A percentile compares a stretch with the other conserved stretches of the same genome.
Conservation (phyloP, 2,329 filamentous ascomycete species). For the Graphilbum fragrans region DNA sequence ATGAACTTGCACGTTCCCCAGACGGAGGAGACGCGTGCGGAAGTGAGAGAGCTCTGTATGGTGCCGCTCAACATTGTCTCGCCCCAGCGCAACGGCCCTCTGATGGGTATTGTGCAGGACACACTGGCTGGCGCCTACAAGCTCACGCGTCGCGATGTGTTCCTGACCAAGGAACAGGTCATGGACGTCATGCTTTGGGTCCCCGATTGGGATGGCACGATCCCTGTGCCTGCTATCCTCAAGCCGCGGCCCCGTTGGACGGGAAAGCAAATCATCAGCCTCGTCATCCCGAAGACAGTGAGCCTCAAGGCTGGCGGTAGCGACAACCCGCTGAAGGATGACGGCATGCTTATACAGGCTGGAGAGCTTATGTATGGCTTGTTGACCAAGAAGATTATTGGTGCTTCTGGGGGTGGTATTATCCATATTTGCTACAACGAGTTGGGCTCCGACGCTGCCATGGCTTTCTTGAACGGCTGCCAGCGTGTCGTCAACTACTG, state of each 20-base stretch:
- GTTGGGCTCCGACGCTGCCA: constrained; percentile 71
- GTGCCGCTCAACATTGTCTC: constrained; percentile 99
- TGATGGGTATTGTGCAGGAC: constrained; percentile 99
- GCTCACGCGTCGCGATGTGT: constrained; percentile 83
- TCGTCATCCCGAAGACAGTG: constrained; percentile 79
- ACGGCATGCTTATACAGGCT: constrained; percentile 69
- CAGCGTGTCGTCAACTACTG: constrained; percentile 96
- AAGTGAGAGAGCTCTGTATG: constrained; percentile 88
- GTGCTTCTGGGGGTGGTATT: constrained; percentile 80
- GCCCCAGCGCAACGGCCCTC: constrained; percentile 85
- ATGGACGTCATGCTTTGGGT: constrained; percentile 99
- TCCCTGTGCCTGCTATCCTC: constrained; percentile 85
- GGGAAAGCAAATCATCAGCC: constrained; percentile 92
- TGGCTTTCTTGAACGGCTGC: constrained; percentile 91
- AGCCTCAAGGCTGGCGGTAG: constrained; percentile 61
- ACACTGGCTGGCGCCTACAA: constrained; percentile 96
- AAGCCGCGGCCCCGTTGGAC: constrained; percentile 93
- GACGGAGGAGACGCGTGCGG: constrained; percentile 89
- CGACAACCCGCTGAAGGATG: constrained; percentile 55
- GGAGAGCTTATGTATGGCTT: constrained; percentile 86
- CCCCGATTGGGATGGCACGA: constrained; percentile 90
- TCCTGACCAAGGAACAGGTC: constrained; percentile 78
- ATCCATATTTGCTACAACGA: constrained; percentile 96
- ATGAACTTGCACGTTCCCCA: constrained; percentile 99
- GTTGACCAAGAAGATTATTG: constrained; percentile 86